Evolutionary conservation across 148 eudicot species (phyloP).

Genomic region (Beta vulgaris): DNA sequence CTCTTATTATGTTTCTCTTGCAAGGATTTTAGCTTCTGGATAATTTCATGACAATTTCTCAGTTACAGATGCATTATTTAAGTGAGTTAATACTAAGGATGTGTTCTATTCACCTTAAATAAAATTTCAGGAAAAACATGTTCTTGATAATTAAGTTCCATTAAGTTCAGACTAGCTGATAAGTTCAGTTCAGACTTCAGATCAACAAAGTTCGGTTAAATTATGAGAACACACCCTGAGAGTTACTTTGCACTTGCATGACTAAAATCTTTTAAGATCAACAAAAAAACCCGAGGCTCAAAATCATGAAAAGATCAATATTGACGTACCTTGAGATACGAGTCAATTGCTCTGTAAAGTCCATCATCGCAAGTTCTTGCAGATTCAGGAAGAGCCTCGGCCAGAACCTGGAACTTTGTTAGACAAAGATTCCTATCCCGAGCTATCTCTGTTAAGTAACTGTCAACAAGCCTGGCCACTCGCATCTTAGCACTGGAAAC

Average conservation of each 20-base stretch:
- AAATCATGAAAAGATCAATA: neutral
- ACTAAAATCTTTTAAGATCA: neutral
- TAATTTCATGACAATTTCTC: too few relatives aligned
- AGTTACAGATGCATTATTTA: neutral
- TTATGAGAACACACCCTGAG: too few relatives aligned
- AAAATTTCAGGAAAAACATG: too few relatives aligned
- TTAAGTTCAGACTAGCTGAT: neutral
- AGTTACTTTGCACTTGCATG: neutral
- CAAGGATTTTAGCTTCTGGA: too few relatives aligned
- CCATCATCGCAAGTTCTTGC: slow-evolving; percentile 97
- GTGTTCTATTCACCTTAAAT: too few relatives aligned
- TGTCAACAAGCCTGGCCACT: slow-evolving; percentile 92
- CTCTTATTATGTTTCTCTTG: too few relatives aligned
- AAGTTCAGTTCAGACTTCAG: neutral
- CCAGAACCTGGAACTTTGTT: slow-evolving; percentile 90
- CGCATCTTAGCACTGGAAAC: slow-evolving; percentile 66
- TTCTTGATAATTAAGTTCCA: too few relatives aligned
- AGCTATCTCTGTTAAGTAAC: slow-evolving; percentile 90
- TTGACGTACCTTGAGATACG: slow-evolving; percentile 83
- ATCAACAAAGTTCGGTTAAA: too few relatives aligned
- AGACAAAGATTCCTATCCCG: slow-evolving; percentile 73
- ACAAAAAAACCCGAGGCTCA: neutral
- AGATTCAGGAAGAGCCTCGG: slow-evolving; percentile 94
- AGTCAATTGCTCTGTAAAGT: slow-evolving; percentile 88
- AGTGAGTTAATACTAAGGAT: neutral